Conservation (phyloP, 1,284 basidiomycete genomes). For the Salmacisia buchloeana region DNA sequence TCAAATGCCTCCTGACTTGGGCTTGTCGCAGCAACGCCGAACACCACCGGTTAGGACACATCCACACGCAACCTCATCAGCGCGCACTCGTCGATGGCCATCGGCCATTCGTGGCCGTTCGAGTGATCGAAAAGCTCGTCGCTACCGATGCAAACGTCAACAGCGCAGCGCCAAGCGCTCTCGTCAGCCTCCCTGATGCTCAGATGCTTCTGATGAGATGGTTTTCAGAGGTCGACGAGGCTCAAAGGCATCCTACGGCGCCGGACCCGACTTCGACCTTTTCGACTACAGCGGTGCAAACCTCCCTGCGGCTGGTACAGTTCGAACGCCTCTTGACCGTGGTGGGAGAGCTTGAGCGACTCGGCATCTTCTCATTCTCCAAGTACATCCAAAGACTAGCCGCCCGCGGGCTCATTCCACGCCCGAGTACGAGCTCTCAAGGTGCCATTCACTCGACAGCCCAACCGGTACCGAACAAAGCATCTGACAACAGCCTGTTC, state of each 20-base stretch:
- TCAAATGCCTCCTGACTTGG: background rate
- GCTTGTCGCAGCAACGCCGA: conserved; percentile 1
- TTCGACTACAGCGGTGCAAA: too few species aligned
- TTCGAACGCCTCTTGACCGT: conserved; percentile 62
- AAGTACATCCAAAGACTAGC: conserved; percentile 77
- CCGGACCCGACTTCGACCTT: background rate
- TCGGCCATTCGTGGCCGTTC: conserved; percentile 72
- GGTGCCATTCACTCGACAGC: background rate
- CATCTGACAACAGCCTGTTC: conserved; percentile 23
- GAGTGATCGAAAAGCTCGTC: conserved; percentile 68
- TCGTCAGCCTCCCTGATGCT: background rate
- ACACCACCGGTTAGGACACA: background rate
- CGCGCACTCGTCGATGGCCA: conserved; percentile 52
- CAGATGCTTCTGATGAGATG: conserved; percentile 64
- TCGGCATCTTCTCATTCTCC: conserved; percentile 74
- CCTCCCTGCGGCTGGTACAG: conserved; percentile 12
- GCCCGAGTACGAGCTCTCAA: conserved; percentile 49
- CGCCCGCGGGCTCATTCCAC: conserved; percentile 60
- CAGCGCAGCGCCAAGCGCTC: background rate
- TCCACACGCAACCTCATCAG: background rate
- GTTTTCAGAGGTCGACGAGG: conserved; percentile 57
- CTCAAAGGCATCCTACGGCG: background rate
- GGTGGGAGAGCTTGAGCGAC: conserved; percentile 71
- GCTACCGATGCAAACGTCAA: conserved; percentile 34
- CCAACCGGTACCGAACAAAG: background rate